Evolutionary conservation across 345 rosid species (phyloP), one percentile per base, ranked within the genome.

Genomic region (Sisymbrium altissimum): DNA sequence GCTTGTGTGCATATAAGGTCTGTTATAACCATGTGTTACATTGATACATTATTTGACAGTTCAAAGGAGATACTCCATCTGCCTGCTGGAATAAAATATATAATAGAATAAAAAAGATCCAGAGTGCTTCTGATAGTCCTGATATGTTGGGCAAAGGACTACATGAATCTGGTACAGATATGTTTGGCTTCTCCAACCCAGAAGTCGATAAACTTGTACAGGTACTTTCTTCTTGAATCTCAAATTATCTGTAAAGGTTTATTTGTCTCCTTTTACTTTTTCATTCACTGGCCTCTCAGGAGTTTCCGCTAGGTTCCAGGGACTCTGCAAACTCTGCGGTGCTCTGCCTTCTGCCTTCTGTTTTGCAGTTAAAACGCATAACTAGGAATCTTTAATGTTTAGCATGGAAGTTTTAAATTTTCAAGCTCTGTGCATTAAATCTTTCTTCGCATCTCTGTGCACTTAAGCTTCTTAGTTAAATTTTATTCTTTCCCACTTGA

Each of bases 171-270:
- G 98, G 97, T 66, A 78, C 92, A 71, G 85, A 90, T 62, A 88
- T 95, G 98, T 95, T 95, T 86, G 99, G 98, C 66, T 92, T 95
- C 83, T 95, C 97, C 59, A 79, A 82, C 76, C 94, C 97, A 60
- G 90, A 90, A 78, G 97, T 95, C 17, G 29, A 68, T 30, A 90
- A 88, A 83, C 85, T 88, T 43, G 75, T 95, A 81, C 86, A 89
- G 98, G 99, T 95, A 81, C 17, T 68, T 40, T 68, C 19, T 21
- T 68, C 73, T 40, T 50, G 39, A 75, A 59, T 50, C 64, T 68
- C 11, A 41, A 56, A 6, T 12, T 18, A 44, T 36, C 10, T 73
- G 52, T 25, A 25, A 50, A 56, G 46, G 59, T 65, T 30, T 39
- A 32, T 10, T 25, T 15, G n/a, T 44, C 57, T 45, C 49, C 38